Base-by-base conservation (phyloP, 495 filamentous ascomycete species). In the Talaromyces ruber region DNA sequence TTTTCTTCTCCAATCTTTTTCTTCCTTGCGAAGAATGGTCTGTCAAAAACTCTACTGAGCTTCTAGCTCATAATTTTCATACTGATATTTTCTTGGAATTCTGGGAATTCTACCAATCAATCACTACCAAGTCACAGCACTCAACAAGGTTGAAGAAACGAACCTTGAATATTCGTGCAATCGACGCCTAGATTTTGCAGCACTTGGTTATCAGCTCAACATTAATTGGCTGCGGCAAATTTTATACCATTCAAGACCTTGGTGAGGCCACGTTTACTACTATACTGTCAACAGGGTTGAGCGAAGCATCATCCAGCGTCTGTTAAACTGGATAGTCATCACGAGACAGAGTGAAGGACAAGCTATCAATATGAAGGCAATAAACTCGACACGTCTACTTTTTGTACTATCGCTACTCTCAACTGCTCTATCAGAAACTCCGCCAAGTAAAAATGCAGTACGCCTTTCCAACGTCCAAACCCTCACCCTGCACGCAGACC, bases 381-480 rank as follows among this genome's bases (percentile, higher is more conserved):
- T 63, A 37, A 12, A 4, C 25, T 47, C 59, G 56, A 73, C 74
- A 71, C 65, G 65, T 39, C 68, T 79, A 62, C 71, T 74, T 43
- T 64, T 73, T 47, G 63, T 71, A 58, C 65, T 81, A 52, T 67
- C 71, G 50, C 67, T 78, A 45, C 62, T 66, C 53, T 45, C 70
- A 29, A 39, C 70, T 47, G 30, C 63, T 59, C 50, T 63, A 60
- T 61, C 60, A 64, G 64, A 58, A 54, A 62, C 74, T 71, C 64
- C 80, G 72, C 68, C 79, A 76, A 66, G 81, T 78, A 65, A 73
- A 82, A 64, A 86, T 76, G 71, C 78, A 51, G 83, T 95, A 63
- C 85, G 92, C 3, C 85, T 96, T 58, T 92, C 90, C 4, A 78
- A 84, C 59, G 85, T 98, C 50, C 80, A 89, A 63, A 78, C 85